Evolutionary conservation across 495 filamentous ascomycete genomes (phyloP).

Genomic region (Pseudevernia furfuracea): DNA sequence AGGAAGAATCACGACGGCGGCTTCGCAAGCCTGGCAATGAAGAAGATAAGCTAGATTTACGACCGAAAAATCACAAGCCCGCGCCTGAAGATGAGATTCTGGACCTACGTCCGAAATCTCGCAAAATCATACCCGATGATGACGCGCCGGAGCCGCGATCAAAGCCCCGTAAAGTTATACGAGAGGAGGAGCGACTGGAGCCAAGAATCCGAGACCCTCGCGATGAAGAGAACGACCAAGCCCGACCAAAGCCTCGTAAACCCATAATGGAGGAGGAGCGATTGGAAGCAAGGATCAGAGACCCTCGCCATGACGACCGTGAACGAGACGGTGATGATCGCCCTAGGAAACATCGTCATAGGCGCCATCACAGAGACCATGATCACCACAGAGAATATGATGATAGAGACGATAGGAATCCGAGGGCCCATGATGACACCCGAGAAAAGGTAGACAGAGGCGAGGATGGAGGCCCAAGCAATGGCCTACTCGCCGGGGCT

Average conservation of each 20-base stretch:
- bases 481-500: slow-evolving; percentile 19
- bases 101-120: not conserved
- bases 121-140: not conserved
- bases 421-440: slow-evolving; percentile 25
- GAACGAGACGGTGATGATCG: slow-evolving; percentile 19
- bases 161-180: slow-evolving; percentile 6
- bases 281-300: slow-evolving; percentile 16
- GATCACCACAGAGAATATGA: slow-evolving; percentile 16
- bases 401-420: slow-evolving; percentile 10
- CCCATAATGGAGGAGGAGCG: slow-evolving; percentile 19
- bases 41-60: slow-evolving; percentile 12
- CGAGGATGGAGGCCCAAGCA: slow-evolving; percentile 14
- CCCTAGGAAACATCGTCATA: slow-evolving; percentile 19
- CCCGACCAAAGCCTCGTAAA: slow-evolving; percentile 7
- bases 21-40: slow-evolving; percentile 20
- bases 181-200: slow-evolving; percentile 20
- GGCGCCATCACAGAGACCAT: slow-evolving; percentile 18
- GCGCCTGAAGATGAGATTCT: not conserved
- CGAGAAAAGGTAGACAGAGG: slow-evolving; percentile 28
- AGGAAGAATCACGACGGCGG: slow-evolving; percentile 21
- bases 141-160: not conserved
- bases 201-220: slow-evolving; percentile 5
- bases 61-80: slow-evolving; percentile 3
- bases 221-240: slow-evolving; percentile 13
- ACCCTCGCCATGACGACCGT: slow-evolving; percentile 29